Evolutionary conservation across 768 basidiomycete species (phyloP).

Genomic region (Xerocomus spinulosus): DNA sequence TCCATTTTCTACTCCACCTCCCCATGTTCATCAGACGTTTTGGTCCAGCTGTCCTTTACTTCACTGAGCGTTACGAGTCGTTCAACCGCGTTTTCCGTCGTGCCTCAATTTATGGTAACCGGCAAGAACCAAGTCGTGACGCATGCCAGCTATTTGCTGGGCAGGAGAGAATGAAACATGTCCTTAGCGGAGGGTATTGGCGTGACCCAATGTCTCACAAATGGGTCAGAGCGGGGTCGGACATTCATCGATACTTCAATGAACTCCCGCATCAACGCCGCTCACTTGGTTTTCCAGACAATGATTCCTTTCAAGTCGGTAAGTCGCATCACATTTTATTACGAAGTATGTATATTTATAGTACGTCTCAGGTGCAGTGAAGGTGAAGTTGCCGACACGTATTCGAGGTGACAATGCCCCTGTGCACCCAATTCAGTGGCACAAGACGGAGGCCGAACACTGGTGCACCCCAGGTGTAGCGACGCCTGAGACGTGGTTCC

Average conservation of each 20-base stretch:
- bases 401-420: no score
- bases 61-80: constrained; percentile 28
- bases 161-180: constrained; percentile 14
- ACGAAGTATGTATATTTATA: no score
- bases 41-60: background rate
- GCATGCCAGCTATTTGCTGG: constrained; percentile 9
- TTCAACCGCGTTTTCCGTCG: constrained; percentile 27
- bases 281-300: constrained; percentile 1
- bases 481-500: background rate
- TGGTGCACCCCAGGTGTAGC: background rate
- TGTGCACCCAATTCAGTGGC: no score
- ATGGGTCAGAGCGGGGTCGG: constrained; percentile 3
- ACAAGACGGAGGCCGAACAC: background rate
- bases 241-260: background rate
- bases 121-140: background rate
- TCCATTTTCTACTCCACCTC: constrained; percentile 22
- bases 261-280: constrained; percentile 1
- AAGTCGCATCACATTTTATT: no score
- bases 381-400: no score
- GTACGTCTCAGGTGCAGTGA: no score
- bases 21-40: no score
- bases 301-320: background rate
- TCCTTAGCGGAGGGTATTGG: constrained; percentile 14
- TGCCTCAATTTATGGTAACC: constrained; percentile 26
- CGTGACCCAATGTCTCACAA: background rate